Evolutionary conservation across 1,284 basidiomycete genomes (phyloP), one percentile per base, ranked within the genome.

Genomic region (Erythrobasidium hasegawianum): DNA sequence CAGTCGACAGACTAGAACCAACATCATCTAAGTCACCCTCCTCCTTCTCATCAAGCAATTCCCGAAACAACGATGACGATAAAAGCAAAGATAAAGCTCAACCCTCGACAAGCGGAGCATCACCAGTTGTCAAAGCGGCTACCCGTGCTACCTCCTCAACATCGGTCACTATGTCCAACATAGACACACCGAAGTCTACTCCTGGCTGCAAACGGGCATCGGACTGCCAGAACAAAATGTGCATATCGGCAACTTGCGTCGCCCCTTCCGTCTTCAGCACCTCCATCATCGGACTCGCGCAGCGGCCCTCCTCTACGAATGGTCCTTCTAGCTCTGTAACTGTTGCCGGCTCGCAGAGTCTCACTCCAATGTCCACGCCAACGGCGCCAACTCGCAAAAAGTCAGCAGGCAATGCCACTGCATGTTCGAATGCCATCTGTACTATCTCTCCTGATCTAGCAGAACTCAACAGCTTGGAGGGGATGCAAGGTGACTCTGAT

Each of bases 221-320:
- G 24, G 60, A 64, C 60, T 64, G 60, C 27, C 39, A n/a, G 33
- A n/a, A 24, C 29, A 41, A 64, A 14, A 45, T 56, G 11, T 64
- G 60, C 41, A 20, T 64, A n/a, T n/a, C 52, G 4, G 60, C 52
- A 11, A 16, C 18, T 1, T 64, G 60, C 26, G 18, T 27, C 20
- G 24, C 39, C 1, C 22, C 33, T 13, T 29, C 20, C 38, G 60
- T 24, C 7, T 64, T 64, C 54, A 20, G 45, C 20, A 53, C 24
- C 5, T 54, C 50, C 7, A n/a, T 33, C 33, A 33, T 33, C 33
- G 5, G 5, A 4, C 4, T 33, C 33, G 33, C 33, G 5, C 33
- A 33, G 11, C 11, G 4, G 11, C 4, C 33, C 4, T 33, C 33
- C 11, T 33, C 33, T 33, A 33, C 33, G 5, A 33, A 11, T 11